phyloP scores from a whole-genome alignment of 1,284 basidiomycete genomes.

The Kalmanozyma brasiliensis region DNA sequence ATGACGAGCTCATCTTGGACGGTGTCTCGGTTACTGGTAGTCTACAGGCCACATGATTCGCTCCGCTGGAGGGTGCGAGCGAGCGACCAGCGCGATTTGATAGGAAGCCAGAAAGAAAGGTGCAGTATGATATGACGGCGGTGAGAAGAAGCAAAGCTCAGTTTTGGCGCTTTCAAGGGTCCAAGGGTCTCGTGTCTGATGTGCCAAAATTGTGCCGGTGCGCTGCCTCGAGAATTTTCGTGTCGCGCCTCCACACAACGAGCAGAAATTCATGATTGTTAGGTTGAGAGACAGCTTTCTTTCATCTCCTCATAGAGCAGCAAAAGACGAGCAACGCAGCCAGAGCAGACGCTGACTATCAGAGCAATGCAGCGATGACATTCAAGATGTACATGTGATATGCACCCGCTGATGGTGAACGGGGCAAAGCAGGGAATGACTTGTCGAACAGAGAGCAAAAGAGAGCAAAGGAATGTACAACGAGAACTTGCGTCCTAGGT shows the following conservation, averaged over 20 bases:
- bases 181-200: background rate
- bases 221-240: background rate
- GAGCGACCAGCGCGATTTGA: no score
- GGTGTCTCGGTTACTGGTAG: background rate
- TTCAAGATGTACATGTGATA: no score
- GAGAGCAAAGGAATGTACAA: conserved; percentile 41
- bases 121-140: background rate
- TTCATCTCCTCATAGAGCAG: background rate
- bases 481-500: conserved; percentile 52
- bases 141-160: conserved; percentile 3
- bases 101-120: no score
- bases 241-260: background rate
- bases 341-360: no score
- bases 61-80: no score
- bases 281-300: background rate
- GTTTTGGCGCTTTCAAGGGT: conserved; percentile 1
- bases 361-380: no score
- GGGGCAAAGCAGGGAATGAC: no score
- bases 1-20: conserved; percentile 24
- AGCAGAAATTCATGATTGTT: background rate
- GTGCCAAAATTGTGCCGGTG: no score
- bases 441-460: background rate
- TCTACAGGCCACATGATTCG: no score
- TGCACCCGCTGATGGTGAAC: no score
- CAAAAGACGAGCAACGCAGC: background rate